Conservation (phyloP, 768 basidiomycete genomes). For the Xerocomellus amylosporus region DNA sequence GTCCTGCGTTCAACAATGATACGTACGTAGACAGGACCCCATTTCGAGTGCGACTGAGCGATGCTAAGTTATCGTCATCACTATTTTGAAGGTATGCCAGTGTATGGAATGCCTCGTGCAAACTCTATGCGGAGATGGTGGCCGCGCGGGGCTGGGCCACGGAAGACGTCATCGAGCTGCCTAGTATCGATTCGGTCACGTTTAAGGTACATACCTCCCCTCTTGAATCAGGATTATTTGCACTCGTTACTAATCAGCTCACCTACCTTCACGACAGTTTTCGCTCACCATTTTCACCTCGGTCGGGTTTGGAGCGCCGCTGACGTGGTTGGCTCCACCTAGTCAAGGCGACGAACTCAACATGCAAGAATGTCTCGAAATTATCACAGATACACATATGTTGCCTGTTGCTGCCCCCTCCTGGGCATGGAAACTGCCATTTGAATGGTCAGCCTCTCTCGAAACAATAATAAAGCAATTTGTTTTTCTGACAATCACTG, state of each 20-base stretch:
- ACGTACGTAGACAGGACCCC: slow-evolving; percentile 10
- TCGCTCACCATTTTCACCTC: slow-evolving; percentile 19
- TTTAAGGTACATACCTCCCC: slow-evolving; percentile 1
- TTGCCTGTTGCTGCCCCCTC: slow-evolving; percentile 6
- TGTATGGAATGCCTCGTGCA: slow-evolving; percentile 14
- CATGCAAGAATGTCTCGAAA: slow-evolving; percentile 9
- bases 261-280: slow-evolving; percentile 2
- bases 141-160: slow-evolving; percentile 9
- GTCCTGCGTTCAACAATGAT: slow-evolving; percentile 20
- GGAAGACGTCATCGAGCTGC: slow-evolving; percentile 8
- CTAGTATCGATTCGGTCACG: slow-evolving; percentile 6
- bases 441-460: slow-evolving; percentile 6
- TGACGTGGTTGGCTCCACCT: slow-evolving; percentile 10
- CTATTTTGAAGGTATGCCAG: slow-evolving; percentile 4
- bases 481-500: not conserved
- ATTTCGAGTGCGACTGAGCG: not conserved
- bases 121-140: slow-evolving; percentile 15
- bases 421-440: slow-evolving; percentile 23
- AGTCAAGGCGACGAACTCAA: slow-evolving; percentile 5
- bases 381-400: slow-evolving; percentile 1
- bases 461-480: not conserved
- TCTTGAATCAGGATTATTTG: too few species aligned
- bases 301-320: slow-evolving; percentile 18
- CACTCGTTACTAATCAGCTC: not conserved
- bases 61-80: not conserved